Conservation (phyloP, 768 basidiomycete genomes). For the Boletus patriciae region DNA sequence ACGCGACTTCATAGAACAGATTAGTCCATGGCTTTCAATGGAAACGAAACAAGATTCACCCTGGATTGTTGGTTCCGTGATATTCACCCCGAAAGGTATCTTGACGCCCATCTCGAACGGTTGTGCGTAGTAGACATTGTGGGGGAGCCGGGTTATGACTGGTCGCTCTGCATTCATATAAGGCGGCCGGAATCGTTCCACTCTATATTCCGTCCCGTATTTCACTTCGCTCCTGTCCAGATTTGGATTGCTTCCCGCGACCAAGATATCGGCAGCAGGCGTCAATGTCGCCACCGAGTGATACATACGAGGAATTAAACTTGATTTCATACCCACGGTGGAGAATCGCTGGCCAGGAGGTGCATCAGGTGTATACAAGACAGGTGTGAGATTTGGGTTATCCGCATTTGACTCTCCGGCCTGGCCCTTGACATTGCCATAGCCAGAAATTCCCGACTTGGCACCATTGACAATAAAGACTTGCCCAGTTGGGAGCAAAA, state of each 20-base stretch:
- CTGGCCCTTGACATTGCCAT: constrained; percentile 68
- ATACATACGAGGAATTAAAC: constrained; percentile 71
- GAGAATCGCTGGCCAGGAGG: constrained; percentile 59
- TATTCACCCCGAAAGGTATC: constrained; percentile 37
- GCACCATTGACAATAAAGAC: constrained; percentile 79
- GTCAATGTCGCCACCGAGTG: constrained; percentile 83
- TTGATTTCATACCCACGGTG: constrained; percentile 55
- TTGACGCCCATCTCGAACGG: constrained; percentile 47
- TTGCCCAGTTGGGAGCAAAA: constrained; percentile 74
- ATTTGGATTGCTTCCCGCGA: constrained; percentile 84
- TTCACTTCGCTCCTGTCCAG: constrained; percentile 68
- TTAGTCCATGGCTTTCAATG: constrained; percentile 4
- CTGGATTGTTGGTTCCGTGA: constrained; percentile 45
- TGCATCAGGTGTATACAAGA: constrained; percentile 65
- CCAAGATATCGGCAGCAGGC: constrained; percentile 69
- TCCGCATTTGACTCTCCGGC: constrained; percentile 79
- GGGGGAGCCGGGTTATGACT: constrained; percentile 37
- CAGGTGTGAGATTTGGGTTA: constrained; percentile 64
- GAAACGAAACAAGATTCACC: constrained; percentile 36
- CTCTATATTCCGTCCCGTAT: constrained; percentile 86
- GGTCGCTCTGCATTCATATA: constrained; percentile 72
- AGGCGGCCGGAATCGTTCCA: constrained; percentile 82
- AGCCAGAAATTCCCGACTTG: constrained; percentile 70
- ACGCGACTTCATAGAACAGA: constrained; percentile 45
- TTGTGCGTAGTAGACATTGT: constrained; percentile 46